Evolutionary conservation across 1,139 yeast genomes (phyloP), one percentile per base, ranked within the genome.

Genomic region (Nakaseomyces sp.): DNA sequence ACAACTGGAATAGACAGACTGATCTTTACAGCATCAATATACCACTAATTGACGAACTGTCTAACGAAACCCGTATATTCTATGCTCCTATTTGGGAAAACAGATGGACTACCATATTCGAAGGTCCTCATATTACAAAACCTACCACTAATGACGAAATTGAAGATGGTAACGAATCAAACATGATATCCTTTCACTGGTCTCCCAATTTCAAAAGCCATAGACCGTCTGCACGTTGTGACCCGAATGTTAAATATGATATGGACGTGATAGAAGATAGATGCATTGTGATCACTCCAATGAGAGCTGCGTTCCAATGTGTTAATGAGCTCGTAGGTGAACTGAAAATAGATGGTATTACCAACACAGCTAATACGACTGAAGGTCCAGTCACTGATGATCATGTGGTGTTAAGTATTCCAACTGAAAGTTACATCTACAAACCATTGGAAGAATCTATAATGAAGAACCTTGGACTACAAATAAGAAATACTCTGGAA

Each of bases 21-120:
- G 95, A 91, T 54, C 65, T 89, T 36, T 91, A 83, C 63, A 73
- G 89, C n/a, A 69, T 91, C 39, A 91, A 91, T 59, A 73, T 91
- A 2, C 98, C 98, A 2, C 69, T 91, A 44, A 68, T 71, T 16
- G 71, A 72, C 6, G 65, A 70, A 1, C 67, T 84, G 40, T 61
- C 72, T 17, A 69, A 72, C 10, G 48, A 65, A 12, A 82, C 95
- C 1, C 79, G 75, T 55, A 76, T 82, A 36, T 64, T 74, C 45
- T 85, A 76, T 60, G 82, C 95, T 1, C 89, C 94, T 19, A 79
- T 91, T 45, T 70, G 86, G 57, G 76, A 79, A 48, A 89, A 89
- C 63, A 67, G 71, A 51, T 89, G 97, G 97, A 72, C 74, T 13
- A 73, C 87, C 0, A 74, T 84, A 16, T 78, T 71, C 53, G 66